Evolutionary conservation across 495 filamentous ascomycete genomes (phyloP), one percentile per base, ranked within the genome.

Genomic region (Aspergillus baeticus): DNA sequence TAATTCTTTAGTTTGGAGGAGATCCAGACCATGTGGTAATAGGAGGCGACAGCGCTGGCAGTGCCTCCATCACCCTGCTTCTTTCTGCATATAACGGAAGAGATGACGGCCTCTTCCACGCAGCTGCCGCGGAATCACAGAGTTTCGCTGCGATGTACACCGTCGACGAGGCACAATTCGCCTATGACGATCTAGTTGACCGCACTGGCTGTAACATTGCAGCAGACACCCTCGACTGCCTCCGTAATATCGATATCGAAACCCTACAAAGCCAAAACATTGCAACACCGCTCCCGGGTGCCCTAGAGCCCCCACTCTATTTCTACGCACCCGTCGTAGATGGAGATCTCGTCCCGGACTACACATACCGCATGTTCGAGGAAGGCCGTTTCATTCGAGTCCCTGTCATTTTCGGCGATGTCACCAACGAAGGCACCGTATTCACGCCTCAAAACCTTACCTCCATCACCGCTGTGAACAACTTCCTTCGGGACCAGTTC

Each of bases 21-120:
- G 81, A 92, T 59, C 87, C 88, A 1, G 60, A 79, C 11, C 87
- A 88, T 57, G 82, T 91, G 20, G 83, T 87, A 20, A 82, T 91
- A 31, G 83, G 85, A 56, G 87, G 89, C 46, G 82, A 80, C n/a
- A 88, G 84, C 23, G 89, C 88, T 6, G 89, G 89, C 13, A 87
- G 80, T 5, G 86, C 77, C 2, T 84, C 84, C 0, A 79, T 91
- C 3, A 82, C 81, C 14, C 72, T 90, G 45, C 84, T 89, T 23
- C 77, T 91, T 22, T 75, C 84, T 4, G 85, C 87, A 0, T 86
- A 90, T 35, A 77, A 74, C 10, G 83, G 78, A 29, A 63, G 72
- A 58, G 60, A 84, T 41, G 78, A 82, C 42, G 64, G 65, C 6
- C 72, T 89, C 0, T 88, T 89, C 62, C 77, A 85, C 47, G 86